Evolutionary conservation across 805 yeast genomes (phyloP).

Genomic region (Wickerhamiella azymoides): DNA sequence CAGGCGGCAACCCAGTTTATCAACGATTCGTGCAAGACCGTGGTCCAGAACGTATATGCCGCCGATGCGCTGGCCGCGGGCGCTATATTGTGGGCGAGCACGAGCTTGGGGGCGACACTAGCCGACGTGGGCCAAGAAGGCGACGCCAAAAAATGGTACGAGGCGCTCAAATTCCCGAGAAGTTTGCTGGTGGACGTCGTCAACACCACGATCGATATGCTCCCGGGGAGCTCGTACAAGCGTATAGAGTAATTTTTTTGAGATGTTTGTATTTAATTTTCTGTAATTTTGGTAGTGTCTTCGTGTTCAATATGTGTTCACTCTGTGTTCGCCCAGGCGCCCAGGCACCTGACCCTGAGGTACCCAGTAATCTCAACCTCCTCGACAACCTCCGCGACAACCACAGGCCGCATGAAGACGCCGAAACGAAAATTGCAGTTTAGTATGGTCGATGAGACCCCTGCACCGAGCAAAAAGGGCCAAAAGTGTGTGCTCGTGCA

Average conservation of each 20-base stretch:
- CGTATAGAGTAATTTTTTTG: neutral
- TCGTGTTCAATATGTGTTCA: no score
- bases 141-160: conserved; percentile 15
- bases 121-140: conserved; percentile 9
- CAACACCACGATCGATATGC: neutral
- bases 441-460: conserved; percentile 1
- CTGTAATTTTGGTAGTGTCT: no score
- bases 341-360: neutral
- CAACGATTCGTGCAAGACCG: conserved; percentile 28
- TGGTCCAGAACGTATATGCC: conserved; percentile 23
- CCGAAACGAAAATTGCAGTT: conserved; percentile 2
- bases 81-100: conserved; percentile 26
- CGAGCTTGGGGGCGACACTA: conserved; percentile 3
- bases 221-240: neutral
- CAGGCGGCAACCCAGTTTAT: conserved; percentile 20
- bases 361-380: no score
- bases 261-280: neutral
- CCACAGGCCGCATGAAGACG: neutral
- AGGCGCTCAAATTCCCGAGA: conserved; percentile 7
- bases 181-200: no score
- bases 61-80: conserved; percentile 27
- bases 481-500: conserved; percentile 2
- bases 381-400: neutral
- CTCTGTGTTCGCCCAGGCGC: neutral
- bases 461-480: neutral